These are phyloP conservation scores for Psilocybe sp. DNA, from an alignment of 768 basidiomycete species.

Conservation along the genomic window DNA sequence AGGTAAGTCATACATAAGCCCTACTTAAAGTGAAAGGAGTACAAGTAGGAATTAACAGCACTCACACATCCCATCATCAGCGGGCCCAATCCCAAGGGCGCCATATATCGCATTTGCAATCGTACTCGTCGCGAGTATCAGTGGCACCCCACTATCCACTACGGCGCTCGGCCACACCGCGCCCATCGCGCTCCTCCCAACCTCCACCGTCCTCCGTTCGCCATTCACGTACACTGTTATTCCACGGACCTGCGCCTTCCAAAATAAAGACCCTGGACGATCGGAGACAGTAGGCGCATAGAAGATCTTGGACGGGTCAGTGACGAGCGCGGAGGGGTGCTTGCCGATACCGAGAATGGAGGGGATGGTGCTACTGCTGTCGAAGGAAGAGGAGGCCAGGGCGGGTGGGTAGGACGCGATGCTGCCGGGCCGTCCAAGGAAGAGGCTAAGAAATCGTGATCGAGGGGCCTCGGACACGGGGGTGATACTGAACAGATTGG, in stretches of 20 bases:
- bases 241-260: constrained; percentile 57
- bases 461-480: constrained; percentile 50
- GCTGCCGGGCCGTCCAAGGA: constrained; percentile 68
- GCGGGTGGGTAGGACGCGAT: too few species aligned
- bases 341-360: constrained; percentile 66
- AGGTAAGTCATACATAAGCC: background rate
- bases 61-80: constrained; percentile 63
- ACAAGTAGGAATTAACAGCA: constrained; percentile 7
- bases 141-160: constrained; percentile 70
- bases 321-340: constrained; percentile 54
- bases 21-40: background rate
- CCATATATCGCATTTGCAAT: constrained; percentile 80
- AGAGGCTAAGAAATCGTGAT: constrained; percentile 63
- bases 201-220: constrained; percentile 29
- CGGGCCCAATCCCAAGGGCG: constrained; percentile 61
- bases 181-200: constrained; percentile 40
- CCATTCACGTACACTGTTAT: constrained; percentile 63
- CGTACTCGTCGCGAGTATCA: constrained; percentile 55
- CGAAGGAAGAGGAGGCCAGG: too few species aligned
- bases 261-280: constrained; percentile 44
- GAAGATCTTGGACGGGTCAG: constrained; percentile 47
- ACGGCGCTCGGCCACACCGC: constrained; percentile 56
- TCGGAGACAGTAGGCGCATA: constrained; percentile 48
- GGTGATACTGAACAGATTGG: constrained; percentile 71
- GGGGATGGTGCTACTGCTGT: constrained; percentile 34